Conservation (phyloP, 495 filamentous ascomycete genomes). For the Neurospora tetraspora region DNA sequence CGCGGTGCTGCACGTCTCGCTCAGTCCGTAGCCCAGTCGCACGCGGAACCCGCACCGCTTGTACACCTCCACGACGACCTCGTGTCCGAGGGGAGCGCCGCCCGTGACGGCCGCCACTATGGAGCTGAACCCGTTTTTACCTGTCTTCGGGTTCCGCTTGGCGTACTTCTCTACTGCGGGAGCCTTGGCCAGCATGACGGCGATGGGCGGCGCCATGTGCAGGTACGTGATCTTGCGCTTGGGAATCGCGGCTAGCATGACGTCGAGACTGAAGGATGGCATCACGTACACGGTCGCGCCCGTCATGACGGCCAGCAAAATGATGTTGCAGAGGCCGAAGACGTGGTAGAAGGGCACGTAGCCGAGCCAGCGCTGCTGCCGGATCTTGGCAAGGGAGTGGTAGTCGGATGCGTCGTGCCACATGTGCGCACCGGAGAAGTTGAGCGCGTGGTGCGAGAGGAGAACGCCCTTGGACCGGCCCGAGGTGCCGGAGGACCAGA, state of each 20-base stretch:
- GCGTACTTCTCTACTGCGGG: conserved; percentile 52
- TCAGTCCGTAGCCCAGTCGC: conserved; percentile 62
- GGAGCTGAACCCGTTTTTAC: conserved; percentile 11
- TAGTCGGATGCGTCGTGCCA: conserved; percentile 29
- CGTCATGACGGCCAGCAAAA: conserved; percentile 48
- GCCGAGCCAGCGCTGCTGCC: conserved; percentile 45
- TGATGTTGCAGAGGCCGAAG: conserved; percentile 25
- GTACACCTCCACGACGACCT: conserved; percentile 53
- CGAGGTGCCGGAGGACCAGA: conserved; percentile 81
- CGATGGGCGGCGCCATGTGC: conserved; percentile 58
- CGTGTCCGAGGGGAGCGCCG: conserved; percentile 54
- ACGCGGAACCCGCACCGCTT: conserved; percentile 56
- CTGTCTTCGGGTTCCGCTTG: conserved; percentile 33
- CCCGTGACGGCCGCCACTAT: conserved; percentile 30
- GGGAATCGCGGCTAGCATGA: conserved; percentile 43
- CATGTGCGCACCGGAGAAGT: conserved; percentile 17
- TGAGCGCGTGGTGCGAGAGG: conserved; percentile 49
- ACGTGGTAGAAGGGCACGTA: conserved; percentile 28
- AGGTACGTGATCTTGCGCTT: conserved; percentile 47
- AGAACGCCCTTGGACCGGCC: conserved; percentile 75
- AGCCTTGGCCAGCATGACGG: conserved; percentile 57
- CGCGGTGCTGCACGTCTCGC: conserved; percentile 55
- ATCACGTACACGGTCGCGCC: conserved; percentile 52
- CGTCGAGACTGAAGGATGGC: conserved; percentile 45
- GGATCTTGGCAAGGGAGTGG: conserved; percentile 14